Evolutionary conservation across 2,329 filamentous ascomycete species (phyloP).

Genomic region (Fusarium globosum): DNA sequence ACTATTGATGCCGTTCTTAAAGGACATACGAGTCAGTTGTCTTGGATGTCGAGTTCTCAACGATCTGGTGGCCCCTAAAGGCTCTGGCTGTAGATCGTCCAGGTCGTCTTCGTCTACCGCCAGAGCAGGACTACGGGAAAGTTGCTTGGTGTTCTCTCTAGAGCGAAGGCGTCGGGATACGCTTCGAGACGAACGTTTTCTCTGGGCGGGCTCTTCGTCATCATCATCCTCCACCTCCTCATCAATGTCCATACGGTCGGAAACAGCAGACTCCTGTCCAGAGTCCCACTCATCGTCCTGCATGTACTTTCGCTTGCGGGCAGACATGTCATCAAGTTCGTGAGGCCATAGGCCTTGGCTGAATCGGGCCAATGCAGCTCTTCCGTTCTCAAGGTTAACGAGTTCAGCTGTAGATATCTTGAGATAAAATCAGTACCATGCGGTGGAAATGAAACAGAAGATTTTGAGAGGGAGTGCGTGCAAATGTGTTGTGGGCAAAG

Average conservation of each 20-base stretch:
- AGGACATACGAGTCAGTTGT: constrained; percentile 43
- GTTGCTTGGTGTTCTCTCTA: constrained; percentile 40
- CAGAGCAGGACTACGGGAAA: constrained; percentile 26
- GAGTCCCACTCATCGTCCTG: constrained; percentile 46
- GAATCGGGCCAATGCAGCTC: constrained; percentile 43
- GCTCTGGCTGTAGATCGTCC: constrained; percentile 14
- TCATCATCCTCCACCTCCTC: constrained; percentile 43
- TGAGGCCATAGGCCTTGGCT: constrained; percentile 20
- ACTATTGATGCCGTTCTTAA: constrained; percentile 37
- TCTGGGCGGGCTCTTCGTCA: constrained; percentile 12
- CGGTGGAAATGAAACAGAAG: background rate
- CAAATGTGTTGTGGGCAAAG: background rate
- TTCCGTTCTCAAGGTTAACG: constrained; percentile 48
- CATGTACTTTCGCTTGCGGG: constrained; percentile 49
- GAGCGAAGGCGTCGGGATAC: constrained; percentile 40
- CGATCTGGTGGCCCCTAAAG: constrained; percentile 24
- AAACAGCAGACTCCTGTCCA: constrained; percentile 36
- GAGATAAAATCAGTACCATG: constrained; percentile 30
- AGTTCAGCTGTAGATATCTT: constrained; percentile 50
- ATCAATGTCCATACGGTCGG: constrained; percentile 46
- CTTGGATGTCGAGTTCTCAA: constrained; percentile 44
- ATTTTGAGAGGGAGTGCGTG: background rate
- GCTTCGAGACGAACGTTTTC: constrained; percentile 16
- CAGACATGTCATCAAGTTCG: constrained; percentile 31
- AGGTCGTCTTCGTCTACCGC: constrained; percentile 37